Evolutionary conservation across 1,284 basidiomycete genomes (phyloP), one percentile per base, ranked within the genome.

Genomic region (Pisolithus thermaeus): DNA sequence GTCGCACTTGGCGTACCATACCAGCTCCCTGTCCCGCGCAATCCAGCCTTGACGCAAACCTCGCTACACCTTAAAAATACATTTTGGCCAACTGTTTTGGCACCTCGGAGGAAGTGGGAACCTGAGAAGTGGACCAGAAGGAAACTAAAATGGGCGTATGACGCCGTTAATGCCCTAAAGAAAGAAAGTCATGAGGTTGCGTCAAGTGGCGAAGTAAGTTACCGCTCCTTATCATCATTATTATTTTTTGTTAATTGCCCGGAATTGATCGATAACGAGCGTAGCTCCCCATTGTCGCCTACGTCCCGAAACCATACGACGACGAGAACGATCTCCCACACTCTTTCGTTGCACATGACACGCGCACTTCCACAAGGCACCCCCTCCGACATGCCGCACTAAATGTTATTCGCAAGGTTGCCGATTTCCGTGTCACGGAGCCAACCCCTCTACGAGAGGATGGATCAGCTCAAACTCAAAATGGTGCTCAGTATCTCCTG

Each of bases 341-440:
- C 16, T 78, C 4, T 81, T n/a, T 88, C 58, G 73, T 81, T 32
- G 82, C 81, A 0, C 66, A 74, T 58, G 94, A 97, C 66, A 87
- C 84, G 4, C 80, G 94, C 37, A 66, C 52, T 6, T 82, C 84
- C 0, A 74, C 79, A 0, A 52, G 58, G 0, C 92, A 96, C 63
- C 89, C 92, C 1, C 79, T 97, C 8, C 81, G 87, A 5, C 94
- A 97, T 63, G 84, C 92, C 4, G 77, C 82, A 14, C 77, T 93
- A 54, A 91, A 92, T 65, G 75, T 86, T 51, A 80, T 96, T 30
- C 80, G 87, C 30, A 68, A 75, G 43, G 67, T 89, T 35, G 84
- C 83, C 2, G 83, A 83, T 57, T 78, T 73, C 58, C 81, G 73
- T 57, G 76, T 73, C n/a, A 67, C 61, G 4, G 49, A 53, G 7